Evolutionary conservation across 805 yeast species (phyloP).

Genomic region (Metschnikowia lachancei): DNA sequence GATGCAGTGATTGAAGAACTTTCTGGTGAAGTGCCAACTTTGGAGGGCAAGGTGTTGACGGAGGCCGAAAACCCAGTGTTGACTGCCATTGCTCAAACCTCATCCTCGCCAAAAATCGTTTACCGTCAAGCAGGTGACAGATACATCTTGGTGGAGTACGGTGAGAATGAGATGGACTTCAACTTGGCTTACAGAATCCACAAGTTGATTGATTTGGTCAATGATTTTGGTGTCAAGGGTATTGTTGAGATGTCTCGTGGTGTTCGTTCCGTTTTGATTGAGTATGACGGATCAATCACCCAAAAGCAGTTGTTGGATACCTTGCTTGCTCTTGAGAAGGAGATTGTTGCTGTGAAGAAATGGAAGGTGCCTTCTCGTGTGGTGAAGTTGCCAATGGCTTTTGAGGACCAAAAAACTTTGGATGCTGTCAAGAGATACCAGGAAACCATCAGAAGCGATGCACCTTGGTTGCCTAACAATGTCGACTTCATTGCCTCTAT

Average conservation of each 20-base stretch:
- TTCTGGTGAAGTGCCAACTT: slow-evolving; percentile 40
- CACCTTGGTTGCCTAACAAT: slow-evolving; percentile 98
- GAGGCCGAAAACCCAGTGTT: slow-evolving; percentile 70
- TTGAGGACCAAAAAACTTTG: slow-evolving; percentile 86
- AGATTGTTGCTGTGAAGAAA: slow-evolving; percentile 66
- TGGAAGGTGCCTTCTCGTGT: slow-evolving; percentile 87
- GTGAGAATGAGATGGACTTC: slow-evolving; percentile 83
- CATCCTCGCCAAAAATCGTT: slow-evolving; percentile 63
- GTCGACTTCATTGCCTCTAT: slow-evolving; percentile 92
- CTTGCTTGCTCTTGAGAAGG: slow-evolving; percentile 71
- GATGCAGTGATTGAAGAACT: slow-evolving; percentile 52
- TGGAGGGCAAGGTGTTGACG: slow-evolving; percentile 24
- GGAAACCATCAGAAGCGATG: slow-evolving; percentile 88
- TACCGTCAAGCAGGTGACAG: slow-evolving; percentile 98
- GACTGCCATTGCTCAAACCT: slow-evolving; percentile 44
- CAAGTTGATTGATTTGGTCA: slow-evolving; percentile 72
- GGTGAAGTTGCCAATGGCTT: slow-evolving; percentile 89
- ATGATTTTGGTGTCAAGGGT: slow-evolving; percentile 64
- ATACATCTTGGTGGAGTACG: slow-evolving; percentile 87
- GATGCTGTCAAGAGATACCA: slow-evolving; percentile 88
- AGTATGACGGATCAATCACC: slow-evolving; percentile 65
- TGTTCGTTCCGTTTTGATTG: slow-evolving; percentile 90
- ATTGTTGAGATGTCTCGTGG: slow-evolving; percentile 96
- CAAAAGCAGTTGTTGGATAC: slow-evolving; percentile 63
- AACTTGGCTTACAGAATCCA: slow-evolving; percentile 83